Evolutionary conservation across 768 basidiomycete genomes (phyloP).

Genomic region (Kwoniella europaea): DNA sequence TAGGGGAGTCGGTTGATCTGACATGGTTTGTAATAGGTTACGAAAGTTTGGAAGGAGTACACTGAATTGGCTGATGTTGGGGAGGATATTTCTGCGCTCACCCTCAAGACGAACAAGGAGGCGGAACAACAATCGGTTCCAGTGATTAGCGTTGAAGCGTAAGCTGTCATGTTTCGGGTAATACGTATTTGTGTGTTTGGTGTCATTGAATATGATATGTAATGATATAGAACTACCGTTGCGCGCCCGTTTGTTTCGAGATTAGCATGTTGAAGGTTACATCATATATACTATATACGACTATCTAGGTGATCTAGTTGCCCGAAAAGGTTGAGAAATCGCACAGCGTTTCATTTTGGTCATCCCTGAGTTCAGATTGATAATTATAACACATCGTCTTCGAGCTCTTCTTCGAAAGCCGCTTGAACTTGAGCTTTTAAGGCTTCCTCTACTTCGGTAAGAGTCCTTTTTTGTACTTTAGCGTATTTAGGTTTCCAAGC

Average conservation of each 20-base stretch:
- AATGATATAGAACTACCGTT: too few relatives aligned
- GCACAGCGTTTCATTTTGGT: slow-evolving; percentile 1
- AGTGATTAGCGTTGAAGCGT: not conserved
- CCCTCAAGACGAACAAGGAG: slow-evolving; percentile 5
- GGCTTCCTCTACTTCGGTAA: slow-evolving; percentile 25
- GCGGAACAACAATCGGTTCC: not conserved
- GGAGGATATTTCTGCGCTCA: not conserved
- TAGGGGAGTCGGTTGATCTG: not conserved
- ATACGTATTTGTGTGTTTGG: too few relatives aligned
- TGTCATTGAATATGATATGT: too few relatives aligned
- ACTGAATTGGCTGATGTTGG: slow-evolving; percentile 1
- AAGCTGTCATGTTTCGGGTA: too few relatives aligned
- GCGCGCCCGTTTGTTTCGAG: too few relatives aligned
- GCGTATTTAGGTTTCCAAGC: slow-evolving; percentile 26
- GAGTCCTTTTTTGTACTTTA: slow-evolving; percentile 25
- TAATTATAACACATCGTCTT: slow-evolving; percentile 2
- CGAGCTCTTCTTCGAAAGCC: slow-evolving; percentile 5
- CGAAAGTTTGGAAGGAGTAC: slow-evolving; percentile 25
- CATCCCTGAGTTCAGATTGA: not conserved
- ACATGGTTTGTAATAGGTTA: slow-evolving; percentile 5
- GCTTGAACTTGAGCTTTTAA: slow-evolving; percentile 3
- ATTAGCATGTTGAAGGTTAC: not conserved
- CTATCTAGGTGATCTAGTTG: not conserved
- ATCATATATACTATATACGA: not conserved
- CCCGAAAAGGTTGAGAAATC: not conserved